These are phyloP conservation scores for Tetrastigma voinierianum DNA, from an alignment of 164 flowering plant species.

Conservation along the genomic window DNA sequence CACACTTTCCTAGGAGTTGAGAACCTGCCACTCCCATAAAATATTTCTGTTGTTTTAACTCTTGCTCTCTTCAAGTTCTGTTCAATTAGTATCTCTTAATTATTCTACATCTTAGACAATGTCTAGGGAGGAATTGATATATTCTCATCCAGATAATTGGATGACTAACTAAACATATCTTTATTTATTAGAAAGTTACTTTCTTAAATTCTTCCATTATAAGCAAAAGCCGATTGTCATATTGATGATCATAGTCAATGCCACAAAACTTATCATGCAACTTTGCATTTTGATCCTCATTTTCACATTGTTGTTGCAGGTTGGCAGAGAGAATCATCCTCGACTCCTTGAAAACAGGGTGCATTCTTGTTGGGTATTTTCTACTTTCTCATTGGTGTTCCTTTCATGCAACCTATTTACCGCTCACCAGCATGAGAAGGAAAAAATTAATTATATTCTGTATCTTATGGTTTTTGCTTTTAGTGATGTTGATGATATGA, in stretches of 20 bases:
- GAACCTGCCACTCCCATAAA: too few species aligned
- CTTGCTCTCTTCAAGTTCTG: too few species aligned
- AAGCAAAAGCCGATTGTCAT: neutral
- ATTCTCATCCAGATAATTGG: too few species aligned
- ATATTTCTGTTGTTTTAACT: too few species aligned
- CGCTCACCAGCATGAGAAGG: neutral
- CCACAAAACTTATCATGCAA: neutral
- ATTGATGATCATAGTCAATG: neutral
- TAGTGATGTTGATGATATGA: slow-evolving; percentile 85
- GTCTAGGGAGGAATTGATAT: too few species aligned
- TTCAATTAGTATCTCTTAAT: too few species aligned
- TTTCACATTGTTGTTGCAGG: slow-evolving; percentile 37
- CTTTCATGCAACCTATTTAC: neutral
- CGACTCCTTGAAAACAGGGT: slow-evolving; percentile 54
- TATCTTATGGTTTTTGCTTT: slow-evolving; percentile 12
- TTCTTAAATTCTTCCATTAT: neutral
- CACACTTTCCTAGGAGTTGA: too few species aligned
- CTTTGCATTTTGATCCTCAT: neutral
- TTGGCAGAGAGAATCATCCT: slow-evolving; percentile 79
- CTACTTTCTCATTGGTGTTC: neutral
- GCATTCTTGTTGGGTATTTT: slow-evolving; percentile 67
- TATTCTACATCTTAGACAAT: too few species aligned
- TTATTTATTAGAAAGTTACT: neutral
- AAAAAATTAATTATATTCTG: neutral
- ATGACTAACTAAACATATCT: neutral